A percentile compares a stretch with the other conserved stretches of the same genome.
These are phyloP conservation scores for Circinella minor DNA, from an alignment of 371 early-diverging fungal genomes.

Conservation along the genomic window DNA sequence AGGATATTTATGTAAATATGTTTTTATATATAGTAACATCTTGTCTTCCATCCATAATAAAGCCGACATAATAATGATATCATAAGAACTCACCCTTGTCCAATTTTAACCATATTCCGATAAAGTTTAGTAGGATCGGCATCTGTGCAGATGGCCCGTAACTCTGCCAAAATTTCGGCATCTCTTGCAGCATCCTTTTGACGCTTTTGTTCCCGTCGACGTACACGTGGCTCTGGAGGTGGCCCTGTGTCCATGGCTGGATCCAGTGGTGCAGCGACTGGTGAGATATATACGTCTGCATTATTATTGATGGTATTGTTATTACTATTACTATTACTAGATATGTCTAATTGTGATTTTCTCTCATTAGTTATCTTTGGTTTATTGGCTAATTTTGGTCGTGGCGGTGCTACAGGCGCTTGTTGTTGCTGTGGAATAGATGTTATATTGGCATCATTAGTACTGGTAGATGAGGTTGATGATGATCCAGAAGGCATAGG, in stretches of 20 bases:
- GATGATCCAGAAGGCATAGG: slow-evolving; percentile 2
- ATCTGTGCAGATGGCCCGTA: slow-evolving; percentile 88
- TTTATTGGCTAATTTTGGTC: slow-evolving; percentile 15
- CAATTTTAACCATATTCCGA: slow-evolving; percentile 26
- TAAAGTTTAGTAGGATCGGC: slow-evolving; percentile 72
- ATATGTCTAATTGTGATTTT: background rate
- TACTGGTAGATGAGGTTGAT: background rate
- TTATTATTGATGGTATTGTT: slow-evolving; percentile 13
- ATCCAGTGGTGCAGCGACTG: slow-evolving; percentile 37
- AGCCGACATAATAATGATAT: too few relatives aligned
- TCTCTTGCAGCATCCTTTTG: slow-evolving; percentile 37
- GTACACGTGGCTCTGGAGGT: slow-evolving; percentile 21
- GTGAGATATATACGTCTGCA: slow-evolving; percentile 23
- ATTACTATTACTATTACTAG: background rate
- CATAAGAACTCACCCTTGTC: slow-evolving; percentile 22
- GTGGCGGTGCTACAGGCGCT: slow-evolving; percentile 20
- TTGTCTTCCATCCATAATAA: too few relatives aligned
- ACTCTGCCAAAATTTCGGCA: slow-evolving; percentile 83
- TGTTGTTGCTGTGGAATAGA: background rate
- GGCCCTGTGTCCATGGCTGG: slow-evolving; percentile 40
- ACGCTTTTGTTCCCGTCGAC: slow-evolving; percentile 15
- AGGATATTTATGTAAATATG: background rate
- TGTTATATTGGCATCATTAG: background rate
- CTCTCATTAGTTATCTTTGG: background rate
- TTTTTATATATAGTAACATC: too few relatives aligned